These are phyloP conservation scores for Fragaria ananassa DNA, from an alignment of 306 rosid species.

Conservation along the genomic window DNA sequence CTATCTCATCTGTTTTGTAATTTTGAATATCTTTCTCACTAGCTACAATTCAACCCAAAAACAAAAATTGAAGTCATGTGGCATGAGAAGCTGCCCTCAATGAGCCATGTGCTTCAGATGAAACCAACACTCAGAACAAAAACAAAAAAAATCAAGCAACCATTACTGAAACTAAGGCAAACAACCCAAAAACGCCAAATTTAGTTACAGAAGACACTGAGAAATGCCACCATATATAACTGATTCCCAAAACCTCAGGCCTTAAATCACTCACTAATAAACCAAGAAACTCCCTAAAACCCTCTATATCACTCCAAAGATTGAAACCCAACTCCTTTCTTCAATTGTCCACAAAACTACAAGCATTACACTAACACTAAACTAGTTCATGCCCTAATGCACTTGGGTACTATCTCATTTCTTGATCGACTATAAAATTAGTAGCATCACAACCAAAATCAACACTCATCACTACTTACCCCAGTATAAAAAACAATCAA, in stretches of 20 bases:
- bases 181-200: neutral
- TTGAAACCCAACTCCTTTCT: neutral
- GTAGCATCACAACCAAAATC: slow-evolving; percentile 38
- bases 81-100: neutral
- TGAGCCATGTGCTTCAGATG: neutral
- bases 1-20: neutral
- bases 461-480: neutral
- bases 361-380: neutral
- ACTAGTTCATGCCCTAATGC: neutral
- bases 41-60: neutral
- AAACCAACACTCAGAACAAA: neutral
- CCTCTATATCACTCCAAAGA: neutral
- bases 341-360: neutral
- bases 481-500: neutral
- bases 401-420: neutral
- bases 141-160: neutral
- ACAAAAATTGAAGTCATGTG: neutral
- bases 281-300: neutral
- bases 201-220: neutral
- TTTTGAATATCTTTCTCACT: neutral
- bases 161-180: neutral
- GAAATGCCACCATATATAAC: neutral
- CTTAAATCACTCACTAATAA: neutral
- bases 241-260: neutral
- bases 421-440: neutral